Evolutionary conservation across 129 eudicot genomes (phyloP), one percentile per base, ranked within the genome.

Genomic region (Erigeron canadensis): DNA sequence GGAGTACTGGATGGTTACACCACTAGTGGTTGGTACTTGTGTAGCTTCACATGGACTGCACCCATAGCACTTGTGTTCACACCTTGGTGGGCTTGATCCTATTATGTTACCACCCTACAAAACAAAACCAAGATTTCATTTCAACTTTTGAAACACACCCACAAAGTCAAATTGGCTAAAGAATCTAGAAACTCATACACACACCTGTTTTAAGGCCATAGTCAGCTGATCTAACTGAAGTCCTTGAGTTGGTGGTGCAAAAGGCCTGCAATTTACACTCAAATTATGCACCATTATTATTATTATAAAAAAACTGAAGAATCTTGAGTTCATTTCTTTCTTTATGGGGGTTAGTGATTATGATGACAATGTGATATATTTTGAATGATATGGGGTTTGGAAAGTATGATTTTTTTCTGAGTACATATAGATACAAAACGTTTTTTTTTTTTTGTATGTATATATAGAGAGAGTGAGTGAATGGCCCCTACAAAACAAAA

Each of bases 61-160:
- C 48, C 97, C 91, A 66, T 65, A 81, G 64, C 97, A 88, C 79
- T 83, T 84, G 85, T 88, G 87, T 67, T 84, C 87, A 73, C 97
- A 91, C 67, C 75, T 84, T 55, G 97, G 97, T 65, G 97, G 96
- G 19, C 81, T 88, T 74, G 96, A 91, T 5, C 97, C 96, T 46
- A 88, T 66, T 51, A 73, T 69, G n/a, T 66, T 86, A 69, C 72
- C 46, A 34, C 68, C 59, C 66, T 74, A 51, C 76, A 50, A 12
- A 12, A 34, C 53, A 59, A 59, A 61, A 68, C 43, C 57, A 65
- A 54, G 15, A 75, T 44, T 65, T 54, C 1, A 48, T n/a, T 48
- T 11, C 6, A 39, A 53, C 38, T 51, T 37, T 51, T 17, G 38
- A 4, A 53, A 19, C 75, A 61, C 22, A 48, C 64, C 72, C 75